Percentiles rank a stretch among this genome's conserved stretches.
phyloP scores from a whole-genome alignment of 2,329 filamentous ascomycete genomes.

The Claviceps pusilla region DNA sequence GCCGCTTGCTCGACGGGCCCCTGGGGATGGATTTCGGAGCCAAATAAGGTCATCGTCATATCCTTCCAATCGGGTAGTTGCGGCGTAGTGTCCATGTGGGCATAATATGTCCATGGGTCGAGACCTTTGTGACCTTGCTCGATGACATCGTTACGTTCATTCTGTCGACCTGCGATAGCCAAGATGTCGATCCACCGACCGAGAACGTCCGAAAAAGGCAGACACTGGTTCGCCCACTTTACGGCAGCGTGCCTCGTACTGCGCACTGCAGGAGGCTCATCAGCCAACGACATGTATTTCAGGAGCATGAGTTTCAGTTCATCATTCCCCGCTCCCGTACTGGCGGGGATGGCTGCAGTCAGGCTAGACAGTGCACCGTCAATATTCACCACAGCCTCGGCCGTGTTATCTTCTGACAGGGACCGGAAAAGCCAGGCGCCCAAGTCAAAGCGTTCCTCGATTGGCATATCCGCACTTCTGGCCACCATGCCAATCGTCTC shows the following conservation, averaged over 20 bases:
- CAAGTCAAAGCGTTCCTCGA: constrained; percentile 39
- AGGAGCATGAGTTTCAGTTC: constrained; percentile 43
- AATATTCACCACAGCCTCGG: constrained; percentile 69
- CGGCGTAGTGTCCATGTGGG: constrained; percentile 27
- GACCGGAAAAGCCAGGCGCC: constrained; percentile 68
- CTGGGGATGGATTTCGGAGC: constrained; percentile 17
- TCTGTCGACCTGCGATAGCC: constrained; percentile 50
- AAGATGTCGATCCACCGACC: constrained; percentile 82
- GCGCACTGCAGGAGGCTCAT: constrained; percentile 39
- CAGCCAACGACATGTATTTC: constrained; percentile 46
- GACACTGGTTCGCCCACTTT: constrained; percentile 78
- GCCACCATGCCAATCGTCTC: constrained; percentile 78
- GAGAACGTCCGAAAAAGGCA: constrained; percentile 63
- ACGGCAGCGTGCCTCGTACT: constrained; percentile 70
- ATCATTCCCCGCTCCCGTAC: constrained; percentile 14
- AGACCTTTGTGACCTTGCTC: constrained; percentile 85
- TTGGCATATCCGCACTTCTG: constrained; percentile 43
- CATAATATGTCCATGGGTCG: constrained; percentile 45
- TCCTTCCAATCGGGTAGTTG: constrained; percentile 36
- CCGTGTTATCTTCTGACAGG: constrained; percentile 61
- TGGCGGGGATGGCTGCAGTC: constrained; percentile 28
- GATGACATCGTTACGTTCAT: constrained; percentile 65
- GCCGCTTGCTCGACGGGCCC: neutral
- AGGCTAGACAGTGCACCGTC: constrained; percentile 77
- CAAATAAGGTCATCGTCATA: constrained; percentile 36